Conservation (phyloP, 2,329 filamentous ascomycete species). For the Aspergillus sp. region DNA sequence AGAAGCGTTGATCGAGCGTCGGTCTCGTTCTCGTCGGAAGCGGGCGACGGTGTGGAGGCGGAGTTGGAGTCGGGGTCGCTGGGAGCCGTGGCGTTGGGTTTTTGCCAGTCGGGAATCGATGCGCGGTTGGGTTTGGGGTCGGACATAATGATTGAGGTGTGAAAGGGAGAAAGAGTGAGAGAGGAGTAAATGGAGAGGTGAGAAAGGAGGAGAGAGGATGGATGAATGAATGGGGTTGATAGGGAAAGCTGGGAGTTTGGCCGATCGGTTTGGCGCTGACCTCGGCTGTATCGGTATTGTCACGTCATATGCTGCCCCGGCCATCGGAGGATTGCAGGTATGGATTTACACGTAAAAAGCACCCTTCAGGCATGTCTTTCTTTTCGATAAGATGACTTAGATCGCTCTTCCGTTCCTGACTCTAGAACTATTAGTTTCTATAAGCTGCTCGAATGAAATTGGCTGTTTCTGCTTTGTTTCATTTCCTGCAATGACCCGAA, state of each 20-base stretch:
- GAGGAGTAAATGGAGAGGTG: conserved; percentile 1
- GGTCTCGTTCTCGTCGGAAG: conserved; percentile 19
- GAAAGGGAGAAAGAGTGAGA: background rate
- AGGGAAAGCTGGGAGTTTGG: background rate
- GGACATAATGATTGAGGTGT: conserved; percentile 28
- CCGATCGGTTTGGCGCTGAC: conserved; percentile 2
- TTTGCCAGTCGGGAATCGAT: conserved; percentile 44
- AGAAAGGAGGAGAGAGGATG: conserved; percentile 4
- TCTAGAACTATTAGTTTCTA: too few relatives aligned
- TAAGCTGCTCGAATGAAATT: too few relatives aligned
- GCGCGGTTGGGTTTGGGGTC: conserved; percentile 31
- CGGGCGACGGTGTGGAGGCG: conserved; percentile 23
- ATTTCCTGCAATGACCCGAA: too few relatives aligned
- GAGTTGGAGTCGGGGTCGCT: conserved; percentile 32
- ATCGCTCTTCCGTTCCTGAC: too few relatives aligned
- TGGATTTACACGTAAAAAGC: too few relatives aligned
- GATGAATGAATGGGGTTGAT: conserved; percentile 6
- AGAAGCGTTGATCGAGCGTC: conserved; percentile 43
- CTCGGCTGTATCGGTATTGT: conserved; percentile 19
- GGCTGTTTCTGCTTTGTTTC: too few relatives aligned
- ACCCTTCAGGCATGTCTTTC: too few relatives aligned
- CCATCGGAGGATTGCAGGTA: too few relatives aligned
- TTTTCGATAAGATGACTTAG: too few relatives aligned
- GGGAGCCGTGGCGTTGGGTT: conserved; percentile 27
- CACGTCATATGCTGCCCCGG: background rate